phyloP scores from a whole-genome alignment of 2,329 filamentous ascomycete species.

The Sarocladium oryzae region DNA sequence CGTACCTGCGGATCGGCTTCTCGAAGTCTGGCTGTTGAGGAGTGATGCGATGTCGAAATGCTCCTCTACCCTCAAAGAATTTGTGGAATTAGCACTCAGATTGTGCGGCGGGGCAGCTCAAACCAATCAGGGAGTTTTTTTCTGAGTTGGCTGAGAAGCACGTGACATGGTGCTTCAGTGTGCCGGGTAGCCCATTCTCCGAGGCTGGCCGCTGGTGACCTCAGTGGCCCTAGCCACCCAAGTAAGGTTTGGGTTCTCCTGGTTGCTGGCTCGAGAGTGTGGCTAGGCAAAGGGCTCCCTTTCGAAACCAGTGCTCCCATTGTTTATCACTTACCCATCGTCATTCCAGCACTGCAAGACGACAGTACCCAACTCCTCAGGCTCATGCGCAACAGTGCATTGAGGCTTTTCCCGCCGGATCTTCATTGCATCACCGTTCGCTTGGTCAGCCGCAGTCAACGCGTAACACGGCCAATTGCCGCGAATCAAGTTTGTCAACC shows the following conservation, averaged over 20 bases:
- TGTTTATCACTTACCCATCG: slow-evolving; percentile 11
- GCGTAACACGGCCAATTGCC: slow-evolving; percentile 5
- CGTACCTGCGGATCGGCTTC: slow-evolving; percentile 38
- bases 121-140: slow-evolving; percentile 25
- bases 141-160: slow-evolving; percentile 13
- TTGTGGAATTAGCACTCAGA: slow-evolving; percentile 28
- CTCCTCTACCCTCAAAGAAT: slow-evolving; percentile 33
- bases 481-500: background rate
- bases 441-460: background rate
- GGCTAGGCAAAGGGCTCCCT: background rate
- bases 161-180: slow-evolving; percentile 7
- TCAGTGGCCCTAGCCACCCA: too few relatives aligned
- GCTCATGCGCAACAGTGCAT: background rate
- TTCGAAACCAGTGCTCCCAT: slow-evolving; percentile 11
- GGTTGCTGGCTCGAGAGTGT: background rate
- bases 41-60: slow-evolving; percentile 18
- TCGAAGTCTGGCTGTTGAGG: slow-evolving; percentile 22
- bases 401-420: background rate
- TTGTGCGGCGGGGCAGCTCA: slow-evolving; percentile 23
- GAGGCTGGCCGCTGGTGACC: background rate
- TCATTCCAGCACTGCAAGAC: background rate
- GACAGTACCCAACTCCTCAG: background rate
- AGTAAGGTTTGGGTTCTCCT: too few relatives aligned
- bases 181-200: background rate
- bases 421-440: background rate